Evolutionary conservation across 768 basidiomycete species (phyloP), one percentile per base, ranked within the genome.

Genomic region (Cystobasidium tubakii): DNA sequence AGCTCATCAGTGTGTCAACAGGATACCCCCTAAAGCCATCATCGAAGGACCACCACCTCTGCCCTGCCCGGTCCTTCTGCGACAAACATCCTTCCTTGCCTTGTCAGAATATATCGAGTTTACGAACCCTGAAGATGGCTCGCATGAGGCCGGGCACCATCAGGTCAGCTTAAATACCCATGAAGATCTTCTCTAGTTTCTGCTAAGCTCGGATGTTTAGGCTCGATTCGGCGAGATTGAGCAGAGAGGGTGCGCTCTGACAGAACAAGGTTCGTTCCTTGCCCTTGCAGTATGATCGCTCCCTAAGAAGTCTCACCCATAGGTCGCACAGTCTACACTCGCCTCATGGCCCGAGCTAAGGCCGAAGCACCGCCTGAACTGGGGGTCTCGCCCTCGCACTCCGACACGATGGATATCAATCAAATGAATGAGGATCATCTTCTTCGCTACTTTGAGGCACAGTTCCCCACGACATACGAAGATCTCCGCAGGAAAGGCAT

Each of bases 81-180:
- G 80, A 2, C 80, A 81, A 62, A 81, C 80, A 4, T 80, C 79
- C 29, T 81, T 81, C 66, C 77, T 77, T 31, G 79, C 80, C 21
- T 73, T 80, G 12, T 75, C 77, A 7, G 80, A 81, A 65, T 75
- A 74, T 33, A 78, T 81, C 55, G 70, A 74, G 6, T 81, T 81
- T 54, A 33, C 76, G 54, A 66, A 72, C 46, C 73, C 36, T 1
- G 67, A 36, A 33, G 57, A 44, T 46, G 54, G 60, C 50, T 57
- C 57, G 25, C 31, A 71, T 39, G 69, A 65, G 15, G 54, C 53
- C 15, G 75, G 78, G 1, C 70, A 67, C 29, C 80, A 81, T 57
- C 75, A 77, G 36, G 80, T 79, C 0, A 71, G 25, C 33, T 21
- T 13, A 21, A 60, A 54, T 54, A n/a, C n/a, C n/a, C n/a, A n/a